Evolutionary conservation across 2,329 filamentous ascomycete species (phyloP).

Genomic region (Penicillium sp.): DNA sequence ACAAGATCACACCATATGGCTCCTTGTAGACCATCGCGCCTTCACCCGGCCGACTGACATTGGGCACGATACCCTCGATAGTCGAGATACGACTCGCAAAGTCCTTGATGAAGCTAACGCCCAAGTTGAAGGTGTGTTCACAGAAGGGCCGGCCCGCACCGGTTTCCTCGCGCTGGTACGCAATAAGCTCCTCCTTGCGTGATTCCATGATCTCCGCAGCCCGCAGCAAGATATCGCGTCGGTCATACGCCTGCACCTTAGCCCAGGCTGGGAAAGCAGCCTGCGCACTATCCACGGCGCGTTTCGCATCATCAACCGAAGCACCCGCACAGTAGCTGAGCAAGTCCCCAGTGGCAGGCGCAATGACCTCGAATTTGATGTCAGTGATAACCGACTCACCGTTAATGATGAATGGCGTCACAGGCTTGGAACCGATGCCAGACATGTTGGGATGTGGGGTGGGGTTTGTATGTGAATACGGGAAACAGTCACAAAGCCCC

Average conservation of each 20-base stretch:
- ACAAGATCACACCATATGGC: constrained; percentile 75
- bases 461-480: background rate
- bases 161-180: constrained; percentile 62
- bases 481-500: background rate
- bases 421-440: constrained; percentile 10
- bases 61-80: constrained; percentile 52
- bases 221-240: constrained; percentile 63
- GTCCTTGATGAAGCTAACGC: constrained; percentile 47
- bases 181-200: constrained; percentile 59
- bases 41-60: constrained; percentile 49
- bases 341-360: constrained; percentile 54
- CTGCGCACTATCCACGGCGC: constrained; percentile 62
- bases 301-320: constrained; percentile 55
- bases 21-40: constrained; percentile 69
- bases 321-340: constrained; percentile 58
- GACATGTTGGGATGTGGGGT: background rate
- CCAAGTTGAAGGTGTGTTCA: constrained; percentile 36
- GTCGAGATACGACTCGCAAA: constrained; percentile 51
- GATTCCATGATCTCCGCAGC: constrained; percentile 47
- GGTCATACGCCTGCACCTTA: constrained; percentile 58
- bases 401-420: constrained; percentile 45
- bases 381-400: constrained; percentile 44
- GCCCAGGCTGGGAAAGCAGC: constrained; percentile 70
- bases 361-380: constrained; percentile 51
- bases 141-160: constrained; percentile 46